Conservation (phyloP, 768 basidiomycete species). For the Russula dissimulans region DNA sequence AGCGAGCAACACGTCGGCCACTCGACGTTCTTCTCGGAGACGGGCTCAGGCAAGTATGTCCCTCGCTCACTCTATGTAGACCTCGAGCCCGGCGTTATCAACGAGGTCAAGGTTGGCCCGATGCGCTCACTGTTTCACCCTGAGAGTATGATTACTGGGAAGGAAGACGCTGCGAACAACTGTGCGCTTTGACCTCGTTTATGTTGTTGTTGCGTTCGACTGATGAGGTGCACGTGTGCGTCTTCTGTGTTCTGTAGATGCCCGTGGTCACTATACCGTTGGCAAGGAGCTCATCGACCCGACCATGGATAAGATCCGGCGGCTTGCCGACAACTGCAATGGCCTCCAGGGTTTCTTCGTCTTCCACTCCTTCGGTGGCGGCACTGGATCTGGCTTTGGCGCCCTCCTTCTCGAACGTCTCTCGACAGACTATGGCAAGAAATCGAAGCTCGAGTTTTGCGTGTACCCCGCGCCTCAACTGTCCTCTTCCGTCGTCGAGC, state of each 20-base stretch:
- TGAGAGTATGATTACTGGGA: conserved; percentile 92
- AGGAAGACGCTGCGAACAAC: conserved; percentile 99
- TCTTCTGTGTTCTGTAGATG: conserved; percentile 44
- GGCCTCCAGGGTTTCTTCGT: conserved; percentile 99
- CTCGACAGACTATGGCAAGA: conserved; percentile 97
- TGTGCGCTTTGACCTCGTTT: conserved; percentile 43
- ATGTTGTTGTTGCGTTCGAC: not conserved
- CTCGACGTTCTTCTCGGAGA: conserved; percentile 97
- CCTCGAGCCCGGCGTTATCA: conserved; percentile 90
- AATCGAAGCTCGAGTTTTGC: conserved; percentile 96
- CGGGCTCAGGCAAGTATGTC: conserved; percentile 88
- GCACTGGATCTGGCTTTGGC: conserved; percentile 97
- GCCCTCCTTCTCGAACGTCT: conserved; percentile 92
- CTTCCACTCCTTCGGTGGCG: conserved; percentile 99
- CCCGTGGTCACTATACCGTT: conserved; percentile 96
- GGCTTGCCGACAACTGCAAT: conserved; percentile 90
- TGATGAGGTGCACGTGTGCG: conserved; percentile 1
- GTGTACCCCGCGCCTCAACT: conserved; percentile 92
- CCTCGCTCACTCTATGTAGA: conserved; percentile 96
- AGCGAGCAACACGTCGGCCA: conserved; percentile 71
- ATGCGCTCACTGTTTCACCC: conserved; percentile 96
- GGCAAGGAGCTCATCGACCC: conserved; percentile 97
- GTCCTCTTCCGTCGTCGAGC: conserved; percentile 93
- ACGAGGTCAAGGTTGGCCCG: conserved; percentile 87
- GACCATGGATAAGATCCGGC: conserved; percentile 92